A percentile compares a stretch with the other conserved stretches of the same genome.
phyloP scores from a whole-genome alignment of 306 rosid species.

The Ormosia emarginata region DNA sequence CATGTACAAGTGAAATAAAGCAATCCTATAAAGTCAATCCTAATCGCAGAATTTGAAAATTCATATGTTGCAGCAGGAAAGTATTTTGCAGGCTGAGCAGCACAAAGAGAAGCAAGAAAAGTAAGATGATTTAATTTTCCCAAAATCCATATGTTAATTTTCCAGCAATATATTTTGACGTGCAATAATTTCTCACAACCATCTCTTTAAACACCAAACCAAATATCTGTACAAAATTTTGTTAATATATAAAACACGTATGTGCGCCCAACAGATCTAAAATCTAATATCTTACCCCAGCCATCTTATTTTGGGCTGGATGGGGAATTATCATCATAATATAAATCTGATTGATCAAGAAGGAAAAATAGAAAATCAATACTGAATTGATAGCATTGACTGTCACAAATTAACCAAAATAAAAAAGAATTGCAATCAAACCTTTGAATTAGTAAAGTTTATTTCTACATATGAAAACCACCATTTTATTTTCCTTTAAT shows the following conservation, averaged over 20 bases:
- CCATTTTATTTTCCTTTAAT: slow-evolving; percentile 1
- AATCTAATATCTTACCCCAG: neutral
- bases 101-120: neutral
- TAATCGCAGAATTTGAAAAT: neutral
- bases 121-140: neutral
- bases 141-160: slow-evolving; percentile 1
- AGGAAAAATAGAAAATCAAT: neutral
- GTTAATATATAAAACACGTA: neutral
- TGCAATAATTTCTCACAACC: neutral
- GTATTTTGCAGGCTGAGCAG: neutral
- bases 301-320: neutral
- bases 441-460: neutral
- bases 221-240: slow-evolving; percentile 2
- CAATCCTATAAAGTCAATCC: neutral
- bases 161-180: neutral
- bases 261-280: neutral
- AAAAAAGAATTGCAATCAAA: neutral
- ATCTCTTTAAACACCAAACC: slow-evolving; percentile 1
- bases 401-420: neutral
- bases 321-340: neutral
- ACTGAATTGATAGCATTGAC: neutral
- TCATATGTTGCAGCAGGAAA: slow-evolving; percentile 4
- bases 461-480: neutral
- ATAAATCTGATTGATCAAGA: neutral
- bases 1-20: slow-evolving; percentile 11